Conservation (phyloP, 352 stramenopile genomes). For the Phytophthora tubulina region DNA sequence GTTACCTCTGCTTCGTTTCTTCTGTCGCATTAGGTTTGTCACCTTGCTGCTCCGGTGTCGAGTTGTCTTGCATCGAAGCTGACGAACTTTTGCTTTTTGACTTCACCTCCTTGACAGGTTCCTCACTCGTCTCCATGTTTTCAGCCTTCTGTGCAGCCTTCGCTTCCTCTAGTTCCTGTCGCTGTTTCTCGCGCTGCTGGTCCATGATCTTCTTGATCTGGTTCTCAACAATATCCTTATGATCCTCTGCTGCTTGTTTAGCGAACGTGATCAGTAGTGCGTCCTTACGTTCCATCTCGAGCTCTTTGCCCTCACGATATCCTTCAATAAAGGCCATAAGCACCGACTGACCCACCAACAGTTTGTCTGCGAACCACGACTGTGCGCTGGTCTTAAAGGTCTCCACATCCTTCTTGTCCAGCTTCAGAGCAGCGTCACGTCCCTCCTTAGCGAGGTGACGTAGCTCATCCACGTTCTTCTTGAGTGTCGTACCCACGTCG, state of each 20-base stretch:
- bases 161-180: constrained; percentile 39
- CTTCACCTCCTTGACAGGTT: neutral
- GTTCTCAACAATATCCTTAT: constrained; percentile 75
- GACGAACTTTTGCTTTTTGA: constrained; percentile 2
- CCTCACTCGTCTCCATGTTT: constrained; percentile 3
- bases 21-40: constrained; percentile 14
- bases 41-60: constrained; percentile 14
- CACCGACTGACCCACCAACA: constrained; percentile 83
- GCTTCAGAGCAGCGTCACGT: constrained; percentile 59
- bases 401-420: constrained; percentile 76
- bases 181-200: constrained; percentile 66
- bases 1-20: constrained; percentile 30
- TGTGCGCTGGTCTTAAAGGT: constrained; percentile 68
- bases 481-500: constrained; percentile 69
- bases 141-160: constrained; percentile 22
- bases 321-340: constrained; percentile 86
- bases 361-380: constrained; percentile 87
- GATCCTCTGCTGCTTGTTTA: constrained; percentile 78
- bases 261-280: constrained; percentile 79
- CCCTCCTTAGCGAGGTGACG: constrained; percentile 67
- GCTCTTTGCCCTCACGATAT: constrained; percentile 81
- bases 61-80: constrained; percentile 3
- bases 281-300: constrained; percentile 80
- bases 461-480: constrained; percentile 79
- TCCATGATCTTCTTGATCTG: constrained; percentile 77